These are phyloP conservation scores for Fusarium hainanense DNA, from an alignment of 2,329 filamentous ascomycete genomes.

Conservation along the genomic window DNA sequence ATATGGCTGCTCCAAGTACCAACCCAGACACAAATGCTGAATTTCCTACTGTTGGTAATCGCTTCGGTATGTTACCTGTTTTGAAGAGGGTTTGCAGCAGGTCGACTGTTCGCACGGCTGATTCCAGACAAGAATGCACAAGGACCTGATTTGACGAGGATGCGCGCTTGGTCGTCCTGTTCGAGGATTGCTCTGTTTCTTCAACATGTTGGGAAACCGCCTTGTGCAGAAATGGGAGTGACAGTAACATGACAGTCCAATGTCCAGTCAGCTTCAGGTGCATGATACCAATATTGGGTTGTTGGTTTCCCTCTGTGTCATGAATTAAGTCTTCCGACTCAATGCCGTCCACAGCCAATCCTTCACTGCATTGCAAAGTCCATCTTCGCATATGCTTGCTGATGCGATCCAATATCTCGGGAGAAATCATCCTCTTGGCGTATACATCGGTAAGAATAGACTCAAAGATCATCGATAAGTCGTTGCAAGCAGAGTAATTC, in stretches of 20 bases:
- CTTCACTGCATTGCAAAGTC: conserved; percentile 36
- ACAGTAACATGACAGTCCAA: conserved; percentile 53
- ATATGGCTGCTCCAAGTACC: conserved; percentile 57
- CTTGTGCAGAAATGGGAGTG: conserved; percentile 52
- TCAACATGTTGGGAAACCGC: conserved; percentile 42
- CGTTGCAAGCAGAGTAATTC: conserved; percentile 46
- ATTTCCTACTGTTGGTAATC: conserved; percentile 59
- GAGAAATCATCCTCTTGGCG: conserved; percentile 48
- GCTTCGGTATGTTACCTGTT: conserved; percentile 52
- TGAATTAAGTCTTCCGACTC: conserved; percentile 34
- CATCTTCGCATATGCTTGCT: conserved; percentile 42
- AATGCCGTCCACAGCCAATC: conserved; percentile 37
- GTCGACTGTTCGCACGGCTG: conserved; percentile 52
- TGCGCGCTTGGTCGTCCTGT: conserved; percentile 2
- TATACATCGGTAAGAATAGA: conserved; percentile 51
- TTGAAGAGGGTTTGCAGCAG: conserved; percentile 52
- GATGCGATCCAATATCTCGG: conserved; percentile 43
- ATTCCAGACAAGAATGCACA: conserved; percentile 51
- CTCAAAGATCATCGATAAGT: conserved; percentile 53
- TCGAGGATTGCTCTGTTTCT: conserved; percentile 18
- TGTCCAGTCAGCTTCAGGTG: conserved; percentile 54
- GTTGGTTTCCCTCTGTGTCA: conserved; percentile 29
- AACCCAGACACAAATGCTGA: conserved; percentile 58
- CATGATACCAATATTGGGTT: conserved; percentile 41
- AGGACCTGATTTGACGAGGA: conserved; percentile 43